Evolutionary conservation across 2,329 filamentous ascomycete genomes (phyloP).

Genomic region (Diaporthe sp.): DNA sequence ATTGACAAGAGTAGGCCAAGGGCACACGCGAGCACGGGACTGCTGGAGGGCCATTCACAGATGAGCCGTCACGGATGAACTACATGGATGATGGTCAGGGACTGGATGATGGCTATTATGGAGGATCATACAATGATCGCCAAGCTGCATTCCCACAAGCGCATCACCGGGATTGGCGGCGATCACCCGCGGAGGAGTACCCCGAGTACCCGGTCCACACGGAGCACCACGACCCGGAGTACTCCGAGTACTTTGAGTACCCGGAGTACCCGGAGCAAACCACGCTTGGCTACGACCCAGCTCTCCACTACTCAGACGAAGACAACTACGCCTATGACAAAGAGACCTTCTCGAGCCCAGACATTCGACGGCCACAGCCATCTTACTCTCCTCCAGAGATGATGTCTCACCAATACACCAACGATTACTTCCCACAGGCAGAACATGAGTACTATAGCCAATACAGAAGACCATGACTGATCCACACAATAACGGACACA

Average conservation of each 20-base stretch:
- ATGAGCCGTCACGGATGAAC: neutral
- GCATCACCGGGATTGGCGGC: slow-evolving; percentile 1
- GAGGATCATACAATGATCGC: neutral
- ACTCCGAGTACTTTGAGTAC: neutral
- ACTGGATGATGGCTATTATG: neutral
- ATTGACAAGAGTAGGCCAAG: slow-evolving; percentile 27
- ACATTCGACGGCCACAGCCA: slow-evolving; percentile 14
- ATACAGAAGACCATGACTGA: neutral
- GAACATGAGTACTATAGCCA: neutral
- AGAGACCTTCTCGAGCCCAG: neutral
- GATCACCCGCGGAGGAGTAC: neutral
- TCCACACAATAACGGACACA: no score
- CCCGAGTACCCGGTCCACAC: neutral
- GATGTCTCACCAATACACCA: neutral
- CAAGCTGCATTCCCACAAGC: neutral
- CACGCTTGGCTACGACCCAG: neutral
- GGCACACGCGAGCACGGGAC: slow-evolving; percentile 25
- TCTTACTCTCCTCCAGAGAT: slow-evolving; percentile 10
- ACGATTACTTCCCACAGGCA: neutral
- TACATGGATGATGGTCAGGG: neutral
- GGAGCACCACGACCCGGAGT: neutral
- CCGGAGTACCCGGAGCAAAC: neutral
- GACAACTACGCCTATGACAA: neutral
- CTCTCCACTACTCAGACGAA: neutral
- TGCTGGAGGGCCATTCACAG: neutral